These are phyloP conservation scores for Huntiella savannae DNA, from an alignment of 2,329 filamentous ascomycete species.

Conservation along the genomic window DNA sequence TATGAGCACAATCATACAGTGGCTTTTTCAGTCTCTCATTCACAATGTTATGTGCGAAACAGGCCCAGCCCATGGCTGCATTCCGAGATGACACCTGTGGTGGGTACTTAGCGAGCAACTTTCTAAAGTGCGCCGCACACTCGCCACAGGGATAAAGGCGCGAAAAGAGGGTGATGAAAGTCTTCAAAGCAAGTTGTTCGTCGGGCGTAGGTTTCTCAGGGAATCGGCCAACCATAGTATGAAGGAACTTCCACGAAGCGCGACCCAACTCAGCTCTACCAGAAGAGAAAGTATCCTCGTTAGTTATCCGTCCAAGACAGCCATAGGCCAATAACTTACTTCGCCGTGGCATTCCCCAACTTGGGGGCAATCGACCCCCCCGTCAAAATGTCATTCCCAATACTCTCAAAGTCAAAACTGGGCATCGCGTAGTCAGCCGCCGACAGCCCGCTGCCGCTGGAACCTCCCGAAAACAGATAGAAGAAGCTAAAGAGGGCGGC, in stretches of 20 bases:
- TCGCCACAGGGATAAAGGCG: conserved; percentile 54
- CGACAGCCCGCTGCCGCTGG: conserved; percentile 9
- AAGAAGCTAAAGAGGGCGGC: conserved; percentile 37
- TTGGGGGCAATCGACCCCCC: conserved; percentile 62
- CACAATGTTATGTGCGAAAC: conserved; percentile 48
- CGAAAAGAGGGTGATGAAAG: conserved; percentile 46
- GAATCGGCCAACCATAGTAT: conserved; percentile 53
- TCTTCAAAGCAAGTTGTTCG: conserved; percentile 42
- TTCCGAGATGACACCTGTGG: conserved; percentile 46
- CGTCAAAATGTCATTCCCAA: conserved; percentile 33
- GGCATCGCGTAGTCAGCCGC: conserved; percentile 4
- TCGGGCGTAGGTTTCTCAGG: conserved; percentile 44
- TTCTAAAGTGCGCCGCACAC: conserved; percentile 48
- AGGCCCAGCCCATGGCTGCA: conserved; percentile 47
- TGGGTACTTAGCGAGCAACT: conserved; percentile 40
- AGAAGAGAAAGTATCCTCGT: conserved; percentile 1
- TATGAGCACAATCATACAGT: conserved; percentile 44
- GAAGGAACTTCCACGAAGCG: conserved; percentile 50
- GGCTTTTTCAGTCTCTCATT: conserved; percentile 44
- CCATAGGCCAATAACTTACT: conserved; percentile 28
- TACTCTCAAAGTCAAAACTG: conserved; percentile 22
- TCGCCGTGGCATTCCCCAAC: conserved; percentile 63
- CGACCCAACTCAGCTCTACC: conserved; percentile 45
- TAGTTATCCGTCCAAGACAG: background rate
- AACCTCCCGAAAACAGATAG: conserved; percentile 35